Conservation (phyloP, 2,329 filamentous ascomycete genomes). For the Amylocarpus encephaloides region DNA sequence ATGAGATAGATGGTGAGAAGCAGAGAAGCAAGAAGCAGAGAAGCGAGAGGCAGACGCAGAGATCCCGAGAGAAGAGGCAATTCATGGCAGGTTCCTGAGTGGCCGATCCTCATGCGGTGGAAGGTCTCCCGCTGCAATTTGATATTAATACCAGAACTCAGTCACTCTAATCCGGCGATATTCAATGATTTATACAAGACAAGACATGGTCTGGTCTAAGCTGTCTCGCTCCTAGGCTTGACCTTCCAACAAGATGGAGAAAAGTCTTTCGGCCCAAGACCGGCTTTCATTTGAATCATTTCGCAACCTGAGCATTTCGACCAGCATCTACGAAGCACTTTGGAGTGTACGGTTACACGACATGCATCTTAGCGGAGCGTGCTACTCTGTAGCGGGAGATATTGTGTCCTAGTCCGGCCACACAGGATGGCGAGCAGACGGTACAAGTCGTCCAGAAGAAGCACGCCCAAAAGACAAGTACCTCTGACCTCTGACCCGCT, state of each 20-base stretch:
- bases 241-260: conserved; percentile 5
- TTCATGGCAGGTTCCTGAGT: conserved; percentile 15
- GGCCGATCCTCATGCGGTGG: conserved; percentile 12
- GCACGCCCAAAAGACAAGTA: conserved; percentile 2
- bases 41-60: no score
- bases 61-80: conserved; percentile 19
- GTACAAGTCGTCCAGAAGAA: conserved; percentile 1
- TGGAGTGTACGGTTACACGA: conserved; percentile 8
- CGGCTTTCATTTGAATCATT: background rate
- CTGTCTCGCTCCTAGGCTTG: background rate
- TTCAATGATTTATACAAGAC: background rate
- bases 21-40: no score
- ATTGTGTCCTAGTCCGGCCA: conserved; percentile 3
- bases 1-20: background rate
- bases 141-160: conserved; percentile 19
- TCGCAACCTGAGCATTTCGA: background rate
- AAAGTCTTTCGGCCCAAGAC: conserved; percentile 4
- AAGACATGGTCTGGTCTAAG: background rate
- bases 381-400: conserved; percentile 9
- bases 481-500: no score
- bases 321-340: conserved; percentile 1
- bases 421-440: background rate
- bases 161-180: conserved; percentile 12
- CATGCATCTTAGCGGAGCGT: conserved; percentile 4
- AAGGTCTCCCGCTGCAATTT: conserved; percentile 24